Conservation (phyloP, 352 stramenopile species). For the Pythium dissimile region DNA sequence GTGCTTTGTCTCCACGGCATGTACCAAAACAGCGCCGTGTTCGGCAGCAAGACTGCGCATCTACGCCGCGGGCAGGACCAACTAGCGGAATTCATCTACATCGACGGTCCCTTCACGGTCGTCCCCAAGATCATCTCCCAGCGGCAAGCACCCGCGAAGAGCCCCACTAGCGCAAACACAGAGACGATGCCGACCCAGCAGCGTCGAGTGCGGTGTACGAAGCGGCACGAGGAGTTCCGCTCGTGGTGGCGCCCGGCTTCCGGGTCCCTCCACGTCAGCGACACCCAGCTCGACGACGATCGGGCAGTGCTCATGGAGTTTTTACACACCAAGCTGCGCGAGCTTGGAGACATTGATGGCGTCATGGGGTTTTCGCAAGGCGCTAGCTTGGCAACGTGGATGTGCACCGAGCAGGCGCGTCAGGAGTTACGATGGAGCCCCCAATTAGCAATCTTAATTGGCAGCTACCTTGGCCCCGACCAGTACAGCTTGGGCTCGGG, state of each 20-base stretch:
- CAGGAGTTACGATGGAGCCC: constrained; percentile 65
- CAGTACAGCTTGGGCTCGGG: constrained; percentile 56
- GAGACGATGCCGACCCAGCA: constrained; percentile 10
- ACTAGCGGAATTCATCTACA: constrained; percentile 61
- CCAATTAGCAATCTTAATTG: constrained; percentile 66
- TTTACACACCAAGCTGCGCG: constrained; percentile 48
- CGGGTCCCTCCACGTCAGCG: constrained; percentile 43
- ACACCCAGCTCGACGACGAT: constrained; percentile 46
- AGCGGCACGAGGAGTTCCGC: constrained; percentile 61
- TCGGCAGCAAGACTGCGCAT: constrained; percentile 65
- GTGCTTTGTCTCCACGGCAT: constrained; percentile 84
- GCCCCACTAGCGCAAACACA: not conserved
- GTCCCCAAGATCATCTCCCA: constrained; percentile 65
- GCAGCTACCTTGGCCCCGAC: constrained; percentile 61
- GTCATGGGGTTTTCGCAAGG: constrained; percentile 85
- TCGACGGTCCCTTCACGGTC: constrained; percentile 71
- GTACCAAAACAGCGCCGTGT: constrained; percentile 76
- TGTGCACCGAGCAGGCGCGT: constrained; percentile 65
- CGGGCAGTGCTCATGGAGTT: constrained; percentile 53
- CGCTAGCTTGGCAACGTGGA: constrained; percentile 72
- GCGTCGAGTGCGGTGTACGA: constrained; percentile 37
- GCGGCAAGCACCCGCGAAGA: constrained; percentile 24
- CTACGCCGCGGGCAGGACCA: constrained; percentile 32
- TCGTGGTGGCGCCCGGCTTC: constrained; percentile 66
- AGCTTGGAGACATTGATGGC: constrained; percentile 63